Evolutionary conservation across 2,329 filamentous ascomycete genomes (phyloP), one percentile per base, ranked within the genome.

Genomic region (Cladosporium colombiae): DNA sequence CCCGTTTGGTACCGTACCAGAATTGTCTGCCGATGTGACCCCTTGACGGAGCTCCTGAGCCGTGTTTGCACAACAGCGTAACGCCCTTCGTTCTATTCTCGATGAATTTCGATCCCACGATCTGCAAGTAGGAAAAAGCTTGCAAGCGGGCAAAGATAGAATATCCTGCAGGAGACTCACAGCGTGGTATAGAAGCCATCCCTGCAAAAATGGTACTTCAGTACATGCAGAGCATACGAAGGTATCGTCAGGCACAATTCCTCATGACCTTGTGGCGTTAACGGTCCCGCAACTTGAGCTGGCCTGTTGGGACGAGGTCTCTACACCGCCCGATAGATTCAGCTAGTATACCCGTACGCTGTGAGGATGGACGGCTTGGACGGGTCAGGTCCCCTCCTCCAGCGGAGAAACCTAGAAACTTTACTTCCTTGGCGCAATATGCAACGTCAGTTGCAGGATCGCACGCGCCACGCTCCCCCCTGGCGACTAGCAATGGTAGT

Each of bases 361-460:
- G 40, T 46, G 40, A 8, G 40, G 40, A 23, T 46, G 18, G 16
- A 25, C 44, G 44, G 59, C 18, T 21, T 46, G 18, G 16, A 25
- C 44, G 44, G 59, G 25, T 21, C n/a, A 46, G 40, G 40, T 46
- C n/a, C 25, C 46, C 33, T 29, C 11, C 27, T 35, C 59, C 29
- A 62, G 27, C 29, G 46, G 59, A 52, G 46, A 27, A 37, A 33
- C 16, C 25, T 25, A 44, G 37, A 8, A 44, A 44, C 37, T 7
- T 44, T 44, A 8, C 52, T 33, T 55, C 52, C 52, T 55, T 55
- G 52, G 52, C 52, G 52, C 18, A 31, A 55, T 31, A 55, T 40
- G 49, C 61, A 56, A 63, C 50, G 50, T 63, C 61, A 56, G 33
- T 63, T 25, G 60, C 33, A 44, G 60, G 60, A 62, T 40, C 40